Evolutionary conservation across 2,329 filamentous ascomycete species (phyloP).

Genomic region (Stemphylium beticola): DNA sequence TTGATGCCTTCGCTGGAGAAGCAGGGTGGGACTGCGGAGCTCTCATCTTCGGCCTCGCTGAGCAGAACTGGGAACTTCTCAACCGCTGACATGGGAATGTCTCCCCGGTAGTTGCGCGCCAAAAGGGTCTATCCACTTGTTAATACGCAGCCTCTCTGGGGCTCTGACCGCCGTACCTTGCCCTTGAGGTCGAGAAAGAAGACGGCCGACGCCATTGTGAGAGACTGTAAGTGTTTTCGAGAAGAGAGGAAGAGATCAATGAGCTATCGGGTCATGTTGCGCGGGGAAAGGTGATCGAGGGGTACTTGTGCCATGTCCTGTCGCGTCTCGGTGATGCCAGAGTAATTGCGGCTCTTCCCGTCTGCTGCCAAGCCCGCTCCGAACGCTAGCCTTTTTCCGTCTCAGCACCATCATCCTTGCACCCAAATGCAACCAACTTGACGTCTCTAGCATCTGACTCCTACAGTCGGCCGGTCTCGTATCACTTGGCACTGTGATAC

Average conservation of each 20-base stretch:
- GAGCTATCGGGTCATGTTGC: constrained; percentile 18
- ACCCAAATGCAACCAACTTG: neutral
- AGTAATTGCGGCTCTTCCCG: constrained; percentile 17
- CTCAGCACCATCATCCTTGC: neutral
- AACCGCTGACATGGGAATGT: constrained; percentile 98
- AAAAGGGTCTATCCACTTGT: constrained; percentile 77
- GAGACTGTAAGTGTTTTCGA: neutral
- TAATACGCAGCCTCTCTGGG: constrained; percentile 33
- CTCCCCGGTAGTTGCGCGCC: constrained; percentile 96
- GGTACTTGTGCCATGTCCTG: constrained; percentile 9
- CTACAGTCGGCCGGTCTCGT: too few species aligned
- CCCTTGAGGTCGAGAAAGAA: constrained; percentile 99
- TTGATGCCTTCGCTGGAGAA: constrained; percentile 99
- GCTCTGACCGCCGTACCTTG: constrained; percentile 71
- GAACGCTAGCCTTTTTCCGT: neutral
- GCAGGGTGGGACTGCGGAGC: constrained; percentile 93
- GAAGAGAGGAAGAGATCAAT: neutral
- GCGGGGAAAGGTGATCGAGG: constrained; percentile 10
- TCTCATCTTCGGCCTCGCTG: constrained; percentile 98
- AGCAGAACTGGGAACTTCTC: constrained; percentile 97
- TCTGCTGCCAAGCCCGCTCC: constrained; percentile 6
- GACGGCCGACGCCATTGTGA: constrained; percentile 88
- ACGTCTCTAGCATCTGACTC: neutral
- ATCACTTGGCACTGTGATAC: too few species aligned
- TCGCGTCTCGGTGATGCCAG: constrained; percentile 19